These are phyloP conservation scores for Diplodia corticola DNA, from an alignment of 2,329 filamentous ascomycete genomes.

Conservation along the genomic window DNA sequence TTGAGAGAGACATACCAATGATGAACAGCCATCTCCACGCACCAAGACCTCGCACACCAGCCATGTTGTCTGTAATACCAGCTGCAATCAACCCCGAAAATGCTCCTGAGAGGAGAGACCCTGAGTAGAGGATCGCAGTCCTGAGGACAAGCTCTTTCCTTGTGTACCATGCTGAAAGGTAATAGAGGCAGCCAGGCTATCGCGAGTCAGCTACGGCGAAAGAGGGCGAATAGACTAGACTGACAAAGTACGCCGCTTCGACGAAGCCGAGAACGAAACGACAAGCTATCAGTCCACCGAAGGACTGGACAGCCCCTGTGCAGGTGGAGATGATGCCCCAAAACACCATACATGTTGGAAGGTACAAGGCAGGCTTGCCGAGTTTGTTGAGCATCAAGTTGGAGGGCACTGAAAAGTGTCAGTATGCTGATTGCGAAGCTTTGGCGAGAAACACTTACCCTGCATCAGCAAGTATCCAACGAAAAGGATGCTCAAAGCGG, in stretches of 20 bases:
- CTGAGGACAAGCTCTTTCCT: slow-evolving; percentile 53
- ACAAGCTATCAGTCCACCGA: slow-evolving; percentile 2
- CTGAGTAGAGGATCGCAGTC: slow-evolving; percentile 55
- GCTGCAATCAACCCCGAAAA: slow-evolving; percentile 58
- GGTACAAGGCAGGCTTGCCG: slow-evolving; percentile 21
- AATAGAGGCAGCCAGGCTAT: slow-evolving; percentile 48
- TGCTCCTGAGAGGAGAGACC: slow-evolving; percentile 51
- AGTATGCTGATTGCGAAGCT: not conserved
- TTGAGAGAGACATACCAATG: not conserved
- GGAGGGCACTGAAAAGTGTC: not conserved
- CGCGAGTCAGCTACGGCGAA: slow-evolving; percentile 30
- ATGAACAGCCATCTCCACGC: slow-evolving; percentile 40
- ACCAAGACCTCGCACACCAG: slow-evolving; percentile 30
- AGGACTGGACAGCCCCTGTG: slow-evolving; percentile 10
- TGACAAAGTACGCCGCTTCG: slow-evolving; percentile 16
- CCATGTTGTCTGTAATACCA: slow-evolving; percentile 48
- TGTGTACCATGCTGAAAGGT: slow-evolving; percentile 56
- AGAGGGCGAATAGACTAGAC: not conserved
- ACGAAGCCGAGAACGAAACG: slow-evolving; percentile 23
- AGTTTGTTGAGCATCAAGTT: slow-evolving; percentile 22
- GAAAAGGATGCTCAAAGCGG: slow-evolving; percentile 32
- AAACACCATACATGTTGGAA: slow-evolving; percentile 15
- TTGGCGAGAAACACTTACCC: not conserved
- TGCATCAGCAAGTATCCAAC: slow-evolving; percentile 29
- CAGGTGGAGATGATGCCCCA: slow-evolving; percentile 22